Conservation (phyloP, 2,329 filamentous ascomycete species). For the Zasmidium citrigriseum region DNA sequence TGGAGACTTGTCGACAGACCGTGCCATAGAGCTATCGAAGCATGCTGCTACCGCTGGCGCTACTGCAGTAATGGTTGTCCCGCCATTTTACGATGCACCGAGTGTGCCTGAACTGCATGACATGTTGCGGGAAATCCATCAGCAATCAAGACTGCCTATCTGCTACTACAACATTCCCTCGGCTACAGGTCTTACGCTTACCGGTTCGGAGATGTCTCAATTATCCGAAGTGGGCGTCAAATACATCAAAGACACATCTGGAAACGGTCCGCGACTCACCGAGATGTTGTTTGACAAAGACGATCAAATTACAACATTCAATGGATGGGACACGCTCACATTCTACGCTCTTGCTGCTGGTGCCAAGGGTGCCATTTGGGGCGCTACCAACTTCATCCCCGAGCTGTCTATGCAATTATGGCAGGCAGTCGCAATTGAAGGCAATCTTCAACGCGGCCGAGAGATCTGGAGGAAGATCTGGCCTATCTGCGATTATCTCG, state of each 20-base stretch:
- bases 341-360: slow-evolving; percentile 56
- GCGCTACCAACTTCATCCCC: slow-evolving; percentile 53
- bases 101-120: slow-evolving; percentile 43
- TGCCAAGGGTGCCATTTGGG: slow-evolving; percentile 54
- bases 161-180: slow-evolving; percentile 56
- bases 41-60: slow-evolving; percentile 45
- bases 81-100: slow-evolving; percentile 52
- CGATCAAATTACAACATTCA: slow-evolving; percentile 50
- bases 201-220: slow-evolving; percentile 45
- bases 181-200: slow-evolving; percentile 46
- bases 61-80: slow-evolving; percentile 51
- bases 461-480: slow-evolving; percentile 53
- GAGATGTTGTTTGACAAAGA: slow-evolving; percentile 49
- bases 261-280: slow-evolving; percentile 52
- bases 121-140: slow-evolving; percentile 44
- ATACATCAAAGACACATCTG: slow-evolving; percentile 56
- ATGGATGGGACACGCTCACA: slow-evolving; percentile 57
- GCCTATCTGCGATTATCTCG: slow-evolving; percentile 54
- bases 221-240: slow-evolving; percentile 50
- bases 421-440: slow-evolving; percentile 46
- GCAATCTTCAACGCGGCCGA: slow-evolving; percentile 45
- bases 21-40: slow-evolving; percentile 43
- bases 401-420: slow-evolving; percentile 52
- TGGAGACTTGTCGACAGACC: slow-evolving; percentile 45
- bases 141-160: slow-evolving; percentile 45